Percentiles rank a stretch among this genome's conserved stretches.
Conservation (phyloP, 2,329 filamentous ascomycete genomes). For the Cercospora nicotianae region DNA sequence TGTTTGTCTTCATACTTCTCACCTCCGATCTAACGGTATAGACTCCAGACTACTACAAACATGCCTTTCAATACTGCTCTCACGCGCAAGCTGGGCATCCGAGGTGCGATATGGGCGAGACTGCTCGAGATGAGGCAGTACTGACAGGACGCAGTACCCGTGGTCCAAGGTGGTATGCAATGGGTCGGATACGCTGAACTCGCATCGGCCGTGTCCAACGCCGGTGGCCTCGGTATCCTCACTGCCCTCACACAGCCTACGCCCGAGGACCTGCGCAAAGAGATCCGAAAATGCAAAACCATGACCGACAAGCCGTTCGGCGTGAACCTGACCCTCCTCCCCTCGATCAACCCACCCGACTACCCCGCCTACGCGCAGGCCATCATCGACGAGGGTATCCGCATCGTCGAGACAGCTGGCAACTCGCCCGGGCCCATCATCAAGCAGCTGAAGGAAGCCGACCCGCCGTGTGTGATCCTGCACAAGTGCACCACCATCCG, state of each 20-base stretch:
- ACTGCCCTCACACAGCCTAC: conserved; percentile 90
- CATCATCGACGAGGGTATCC: conserved; percentile 88
- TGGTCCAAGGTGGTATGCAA: conserved; percentile 87
- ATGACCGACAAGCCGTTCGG: conserved; percentile 81
- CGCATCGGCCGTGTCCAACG: conserved; percentile 73
- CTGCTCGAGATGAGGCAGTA: conserved; percentile 8
- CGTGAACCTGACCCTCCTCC: conserved; percentile 93
- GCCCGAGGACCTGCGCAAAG: conserved; percentile 85
- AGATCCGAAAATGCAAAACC: conserved; percentile 81
- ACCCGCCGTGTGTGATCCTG: conserved; percentile 66
- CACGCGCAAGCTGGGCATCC: conserved; percentile 61
- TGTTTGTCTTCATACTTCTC: background rate
- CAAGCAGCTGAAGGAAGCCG: conserved; percentile 76
- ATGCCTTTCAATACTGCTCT: conserved; percentile 68
- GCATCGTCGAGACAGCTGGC: conserved; percentile 88
- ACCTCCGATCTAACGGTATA: background rate
- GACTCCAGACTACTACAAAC: background rate
- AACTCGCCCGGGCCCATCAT: conserved; percentile 92
- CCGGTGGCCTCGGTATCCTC: conserved; percentile 79
- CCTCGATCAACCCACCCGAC: conserved; percentile 84
- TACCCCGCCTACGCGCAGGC: conserved; percentile 90
- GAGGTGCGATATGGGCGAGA: conserved; percentile 35
- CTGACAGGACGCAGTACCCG: conserved; percentile 60
- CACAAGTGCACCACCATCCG: conserved; percentile 98
- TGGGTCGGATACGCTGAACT: conserved; percentile 80